Conservation (phyloP, 352 stramenopile genomes). For the Phytophthora foliorum region DNA sequence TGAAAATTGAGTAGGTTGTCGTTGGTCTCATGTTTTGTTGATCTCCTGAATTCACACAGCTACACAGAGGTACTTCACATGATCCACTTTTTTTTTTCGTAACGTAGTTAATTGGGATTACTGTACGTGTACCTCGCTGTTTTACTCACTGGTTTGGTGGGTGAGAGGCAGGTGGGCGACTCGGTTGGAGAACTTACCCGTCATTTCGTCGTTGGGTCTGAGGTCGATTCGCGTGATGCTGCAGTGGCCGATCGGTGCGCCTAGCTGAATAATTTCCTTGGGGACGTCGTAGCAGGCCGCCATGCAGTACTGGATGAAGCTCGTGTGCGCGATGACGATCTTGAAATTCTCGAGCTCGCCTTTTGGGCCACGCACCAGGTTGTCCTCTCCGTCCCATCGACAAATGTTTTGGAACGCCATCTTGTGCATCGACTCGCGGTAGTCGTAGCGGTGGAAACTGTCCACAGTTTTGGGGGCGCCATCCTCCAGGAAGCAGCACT, state of each 20-base stretch:
- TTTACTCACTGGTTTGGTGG: slow-evolving; percentile 80
- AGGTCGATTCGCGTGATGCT: slow-evolving; percentile 81
- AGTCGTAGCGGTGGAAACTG: slow-evolving; percentile 67
- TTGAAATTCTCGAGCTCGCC: slow-evolving; percentile 66
- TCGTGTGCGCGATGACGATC: slow-evolving; percentile 80
- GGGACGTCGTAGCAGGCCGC: slow-evolving; percentile 69
- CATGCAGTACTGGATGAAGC: slow-evolving; percentile 84
- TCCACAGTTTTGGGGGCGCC: slow-evolving; percentile 70
- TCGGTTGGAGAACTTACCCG: slow-evolving; percentile 66
- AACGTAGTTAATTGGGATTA: slow-evolving; percentile 24
- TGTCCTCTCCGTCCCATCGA: slow-evolving; percentile 54
- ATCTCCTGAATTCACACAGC: too few relatives aligned
- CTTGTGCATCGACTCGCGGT: slow-evolving; percentile 80
- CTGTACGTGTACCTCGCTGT: slow-evolving; percentile 20
- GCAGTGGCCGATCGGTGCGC: slow-evolving; percentile 77
- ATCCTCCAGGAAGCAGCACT: slow-evolving; percentile 82
- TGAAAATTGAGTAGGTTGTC: too few relatives aligned
- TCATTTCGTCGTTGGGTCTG: slow-evolving; percentile 54
- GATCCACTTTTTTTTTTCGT: neutral
- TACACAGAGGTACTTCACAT: too few relatives aligned
- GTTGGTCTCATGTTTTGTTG: too few relatives aligned
- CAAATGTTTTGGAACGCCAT: slow-evolving; percentile 83
- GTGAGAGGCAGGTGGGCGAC: slow-evolving; percentile 77
- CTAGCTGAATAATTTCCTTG: slow-evolving; percentile 83
- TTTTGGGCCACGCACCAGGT: slow-evolving; percentile 24